phyloP scores from a whole-genome alignment of 2,329 filamentous ascomycete species.

The Exutisphaerella laricina region DNA sequence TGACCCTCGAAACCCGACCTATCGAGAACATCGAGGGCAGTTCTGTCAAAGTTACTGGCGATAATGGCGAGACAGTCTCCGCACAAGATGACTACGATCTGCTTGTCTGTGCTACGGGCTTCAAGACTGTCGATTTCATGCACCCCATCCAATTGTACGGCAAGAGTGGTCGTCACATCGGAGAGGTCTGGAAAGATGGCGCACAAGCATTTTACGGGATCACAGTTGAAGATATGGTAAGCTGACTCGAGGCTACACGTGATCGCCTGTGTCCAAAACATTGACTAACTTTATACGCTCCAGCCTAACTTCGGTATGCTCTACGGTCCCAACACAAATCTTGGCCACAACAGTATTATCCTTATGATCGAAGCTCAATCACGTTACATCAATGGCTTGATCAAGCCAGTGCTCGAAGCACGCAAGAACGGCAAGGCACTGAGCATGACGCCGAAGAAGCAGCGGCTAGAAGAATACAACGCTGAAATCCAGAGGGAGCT shows the following conservation, averaged over 20 bases:
- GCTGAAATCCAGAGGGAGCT: conserved; percentile 43
- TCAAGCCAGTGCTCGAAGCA: conserved; percentile 46
- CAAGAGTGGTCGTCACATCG: conserved; percentile 38
- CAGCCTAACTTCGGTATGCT: conserved; percentile 55
- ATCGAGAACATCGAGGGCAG: conserved; percentile 45
- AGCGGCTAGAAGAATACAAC: conserved; percentile 43
- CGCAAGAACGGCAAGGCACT: conserved; percentile 38
- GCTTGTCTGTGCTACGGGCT: conserved; percentile 55
- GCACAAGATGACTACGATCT: conserved; percentile 45
- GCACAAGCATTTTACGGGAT: conserved; percentile 49
- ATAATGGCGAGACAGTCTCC: conserved; percentile 18
- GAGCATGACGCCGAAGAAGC: conserved; percentile 41
- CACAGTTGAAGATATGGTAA: conserved; percentile 43
- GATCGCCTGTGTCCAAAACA: too few relatives aligned
- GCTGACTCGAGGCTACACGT: too few relatives aligned
- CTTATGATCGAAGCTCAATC: conserved; percentile 58
- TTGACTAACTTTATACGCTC: too few relatives aligned
- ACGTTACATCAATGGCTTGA: conserved; percentile 49
- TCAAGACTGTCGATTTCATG: conserved; percentile 55
- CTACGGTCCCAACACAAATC: conserved; percentile 54
- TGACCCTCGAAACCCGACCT: conserved; percentile 46
- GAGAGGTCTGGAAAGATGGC: conserved; percentile 51
- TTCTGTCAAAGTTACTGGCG: conserved; percentile 44
- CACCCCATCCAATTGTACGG: conserved; percentile 52
- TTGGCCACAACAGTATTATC: conserved; percentile 50